Percentiles rank a stretch among this genome's conserved stretches.
phyloP scores from a whole-genome alignment of 108 stramenopile species.

The Skeletonema grethae region DNA sequence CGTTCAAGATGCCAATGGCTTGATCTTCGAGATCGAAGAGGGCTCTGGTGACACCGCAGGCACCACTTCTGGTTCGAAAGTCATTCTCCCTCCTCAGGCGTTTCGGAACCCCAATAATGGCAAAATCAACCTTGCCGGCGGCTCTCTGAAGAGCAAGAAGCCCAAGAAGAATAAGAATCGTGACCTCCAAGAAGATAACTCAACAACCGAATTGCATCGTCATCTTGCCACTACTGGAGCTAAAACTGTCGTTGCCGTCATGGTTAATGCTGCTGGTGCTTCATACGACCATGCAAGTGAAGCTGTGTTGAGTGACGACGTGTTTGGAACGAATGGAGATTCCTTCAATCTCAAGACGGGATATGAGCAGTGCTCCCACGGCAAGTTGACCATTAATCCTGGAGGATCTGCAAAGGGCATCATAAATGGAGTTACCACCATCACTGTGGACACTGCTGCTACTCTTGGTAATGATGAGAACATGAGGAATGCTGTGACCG shows the following conservation, averaged over 20 bases:
- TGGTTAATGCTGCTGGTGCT: constrained; percentile 16
- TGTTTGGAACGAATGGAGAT: constrained; percentile 10
- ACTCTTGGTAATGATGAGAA: neutral
- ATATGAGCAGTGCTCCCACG: constrained; percentile 38
- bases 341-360: constrained; percentile 24
- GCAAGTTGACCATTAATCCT: constrained; percentile 26
- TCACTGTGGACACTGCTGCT: neutral
- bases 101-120: neutral
- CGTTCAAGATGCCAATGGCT: neutral
- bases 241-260: constrained; percentile 37
- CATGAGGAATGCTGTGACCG: constrained; percentile 15
- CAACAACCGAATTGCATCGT: neutral
- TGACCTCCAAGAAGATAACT: neutral
- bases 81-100: neutral
- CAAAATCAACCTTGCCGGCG: neutral
- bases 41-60: neutral
- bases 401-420: neutral
- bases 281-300: neutral
- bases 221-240: constrained; percentile 9
- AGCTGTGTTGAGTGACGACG: neutral
- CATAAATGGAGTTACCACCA: neutral
- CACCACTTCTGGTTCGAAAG: neutral
- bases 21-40: constrained; percentile 6
- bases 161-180: neutral
- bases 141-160: constrained; percentile 3